phyloP scores from a whole-genome alignment of 768 basidiomycete species.

The Sarcodon sp. region DNA sequence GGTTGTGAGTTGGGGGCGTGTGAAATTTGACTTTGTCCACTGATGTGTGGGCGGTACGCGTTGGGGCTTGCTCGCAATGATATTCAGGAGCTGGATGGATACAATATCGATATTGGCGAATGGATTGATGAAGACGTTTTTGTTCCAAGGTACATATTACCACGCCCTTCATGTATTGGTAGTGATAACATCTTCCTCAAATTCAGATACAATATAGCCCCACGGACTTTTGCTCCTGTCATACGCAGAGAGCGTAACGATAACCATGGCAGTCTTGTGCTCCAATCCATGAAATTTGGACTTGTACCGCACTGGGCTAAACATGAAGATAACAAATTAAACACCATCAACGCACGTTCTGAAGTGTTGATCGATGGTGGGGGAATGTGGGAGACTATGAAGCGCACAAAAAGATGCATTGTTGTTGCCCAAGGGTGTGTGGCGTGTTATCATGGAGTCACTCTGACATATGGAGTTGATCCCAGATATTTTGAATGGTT shows the following conservation, averaged over 20 bases:
- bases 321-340: slow-evolving; percentile 55
- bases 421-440: slow-evolving; percentile 67
- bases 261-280: slow-evolving; percentile 20
- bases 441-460: not conserved
- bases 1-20: not conserved
- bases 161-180: not conserved
- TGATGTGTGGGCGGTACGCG: slow-evolving; percentile 57
- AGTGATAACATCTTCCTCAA: too few species aligned
- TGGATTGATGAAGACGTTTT: slow-evolving; percentile 54
- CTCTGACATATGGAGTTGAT: not conserved
- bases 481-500: slow-evolving; percentile 94
- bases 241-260: slow-evolving; percentile 34
- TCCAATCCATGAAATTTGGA: slow-evolving; percentile 90
- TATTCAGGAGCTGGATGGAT: slow-evolving; percentile 27
- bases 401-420: slow-evolving; percentile 76
- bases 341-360: slow-evolving; percentile 83
- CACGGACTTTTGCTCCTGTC: slow-evolving; percentile 67
- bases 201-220: slow-evolving; percentile 69
- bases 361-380: slow-evolving; percentile 68
- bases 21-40: not conserved
- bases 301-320: slow-evolving; percentile 79
- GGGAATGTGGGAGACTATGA: slow-evolving; percentile 80
- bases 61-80: slow-evolving; percentile 25
- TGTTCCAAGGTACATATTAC: slow-evolving; percentile 19
- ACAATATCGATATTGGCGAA: slow-evolving; percentile 32